Percentiles rank a stretch among this genome's conserved stretches.
phyloP scores from a whole-genome alignment of 2,329 filamentous ascomycete species.

The Sporothrix dimorphospora region DNA sequence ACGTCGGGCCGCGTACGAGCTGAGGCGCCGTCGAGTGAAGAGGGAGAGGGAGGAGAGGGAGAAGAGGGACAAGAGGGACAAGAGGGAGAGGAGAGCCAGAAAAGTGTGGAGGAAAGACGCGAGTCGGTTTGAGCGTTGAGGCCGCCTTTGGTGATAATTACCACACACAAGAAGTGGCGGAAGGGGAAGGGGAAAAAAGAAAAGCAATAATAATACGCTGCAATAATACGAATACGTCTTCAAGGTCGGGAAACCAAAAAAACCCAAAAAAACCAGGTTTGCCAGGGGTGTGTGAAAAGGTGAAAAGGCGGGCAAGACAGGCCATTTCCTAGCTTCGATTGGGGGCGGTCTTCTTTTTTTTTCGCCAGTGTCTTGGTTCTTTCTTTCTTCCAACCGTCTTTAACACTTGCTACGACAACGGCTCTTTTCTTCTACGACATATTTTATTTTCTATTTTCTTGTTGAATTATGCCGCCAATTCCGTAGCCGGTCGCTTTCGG shows the following conservation, averaged over 20 bases:
- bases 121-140: constrained; percentile 6
- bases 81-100: neutral
- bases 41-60: neutral
- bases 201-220: constrained; percentile 6
- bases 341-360: neutral
- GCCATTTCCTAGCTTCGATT: neutral
- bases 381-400: too few relatives aligned
- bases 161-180: neutral
- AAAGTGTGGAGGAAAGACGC: neutral
- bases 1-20: constrained; percentile 19
- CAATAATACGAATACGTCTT: constrained; percentile 12
- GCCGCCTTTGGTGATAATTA: constrained; percentile 20
- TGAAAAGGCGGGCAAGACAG: constrained; percentile 1
- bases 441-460: neutral
- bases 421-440: neutral
- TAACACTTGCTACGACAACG: too few relatives aligned
- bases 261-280: constrained; percentile 22
- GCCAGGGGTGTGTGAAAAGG: neutral
- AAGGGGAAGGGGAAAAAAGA: neutral
- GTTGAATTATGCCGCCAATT: neutral
- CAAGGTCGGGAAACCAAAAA: neutral
- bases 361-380: neutral
- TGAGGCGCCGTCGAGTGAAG: neutral
- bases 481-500: too few relatives aligned
- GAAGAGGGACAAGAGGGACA: neutral